Conservation (phyloP, 2,329 filamentous ascomycete species). For the Phaeosphaeriaceae sp. region DNA sequence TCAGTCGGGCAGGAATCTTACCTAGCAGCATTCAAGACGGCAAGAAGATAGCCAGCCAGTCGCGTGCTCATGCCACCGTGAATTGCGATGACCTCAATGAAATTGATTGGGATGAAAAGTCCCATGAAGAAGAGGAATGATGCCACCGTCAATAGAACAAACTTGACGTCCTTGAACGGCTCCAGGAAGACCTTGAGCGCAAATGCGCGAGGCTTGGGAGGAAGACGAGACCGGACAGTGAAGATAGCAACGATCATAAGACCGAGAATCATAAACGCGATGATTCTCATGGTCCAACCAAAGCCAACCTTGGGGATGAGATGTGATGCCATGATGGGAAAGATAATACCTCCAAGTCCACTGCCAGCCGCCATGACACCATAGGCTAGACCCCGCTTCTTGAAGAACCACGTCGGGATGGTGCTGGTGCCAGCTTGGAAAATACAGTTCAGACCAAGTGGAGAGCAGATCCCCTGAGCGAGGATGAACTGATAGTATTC, state of each 20-base stretch:
- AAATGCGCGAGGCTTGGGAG: conserved; percentile 49
- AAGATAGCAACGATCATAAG: conserved; percentile 62
- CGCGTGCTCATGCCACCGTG: conserved; percentile 56
- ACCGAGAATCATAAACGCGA: conserved; percentile 67
- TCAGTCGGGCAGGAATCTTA: conserved; percentile 48
- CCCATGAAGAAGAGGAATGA: conserved; percentile 67
- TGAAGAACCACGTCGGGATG: conserved; percentile 58
- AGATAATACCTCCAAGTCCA: conserved; percentile 63
- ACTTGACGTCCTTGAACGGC: conserved; percentile 54
- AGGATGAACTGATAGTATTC: conserved; percentile 65
- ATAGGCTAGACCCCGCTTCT: conserved; percentile 57
- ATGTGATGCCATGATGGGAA: conserved; percentile 68
- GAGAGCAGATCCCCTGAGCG: conserved; percentile 61
- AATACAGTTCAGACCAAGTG: conserved; percentile 62
- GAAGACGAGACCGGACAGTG: conserved; percentile 61
- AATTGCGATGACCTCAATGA: conserved; percentile 56
- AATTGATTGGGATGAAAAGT: conserved; percentile 65
- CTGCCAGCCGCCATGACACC: conserved; percentile 60
- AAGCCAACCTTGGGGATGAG: conserved; percentile 65
- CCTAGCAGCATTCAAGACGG: conserved; percentile 59
- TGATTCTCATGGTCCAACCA: conserved; percentile 66
- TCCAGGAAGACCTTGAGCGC: conserved; percentile 34
- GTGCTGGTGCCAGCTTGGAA: conserved; percentile 59
- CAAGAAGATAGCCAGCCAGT: conserved; percentile 61
- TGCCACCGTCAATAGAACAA: conserved; percentile 52